Evolutionary conservation across 306 rosid species (phyloP).

Genomic region (Lathyrus oleraceus): DNA sequence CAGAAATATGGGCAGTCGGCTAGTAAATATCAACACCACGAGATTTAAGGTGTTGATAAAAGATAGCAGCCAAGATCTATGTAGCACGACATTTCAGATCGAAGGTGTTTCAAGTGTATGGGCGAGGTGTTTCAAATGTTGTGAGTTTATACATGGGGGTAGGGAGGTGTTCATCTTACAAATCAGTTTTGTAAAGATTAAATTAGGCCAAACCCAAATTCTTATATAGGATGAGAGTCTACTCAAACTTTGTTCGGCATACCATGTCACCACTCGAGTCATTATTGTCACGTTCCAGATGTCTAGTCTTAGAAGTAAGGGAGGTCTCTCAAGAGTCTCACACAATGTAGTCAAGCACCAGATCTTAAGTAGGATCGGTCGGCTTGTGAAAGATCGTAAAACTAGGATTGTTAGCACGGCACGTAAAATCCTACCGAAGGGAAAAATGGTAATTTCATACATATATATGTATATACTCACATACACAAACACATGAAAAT

Average conservation of each 20-base stretch:
- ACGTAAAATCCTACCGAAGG: no score
- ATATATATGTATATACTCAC: no score
- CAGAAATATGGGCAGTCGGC: neutral
- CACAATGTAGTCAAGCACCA: no score
- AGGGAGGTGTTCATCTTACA: neutral
- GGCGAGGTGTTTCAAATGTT: neutral
- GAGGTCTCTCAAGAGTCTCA: neutral
- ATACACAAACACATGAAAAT: no score
- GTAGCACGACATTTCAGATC: neutral
- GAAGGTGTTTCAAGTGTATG: neutral
- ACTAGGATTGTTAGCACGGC: no score
- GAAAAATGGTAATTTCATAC: no score
- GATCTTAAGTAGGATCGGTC: no score
- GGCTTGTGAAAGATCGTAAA: no score
- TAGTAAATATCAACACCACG: slow-evolving; percentile 15
- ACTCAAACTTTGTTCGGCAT: neutral
- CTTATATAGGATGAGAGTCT: neutral
- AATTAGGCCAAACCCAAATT: neutral
- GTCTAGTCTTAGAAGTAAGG: neutral
- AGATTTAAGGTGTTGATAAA: neutral
- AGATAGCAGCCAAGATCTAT: neutral
- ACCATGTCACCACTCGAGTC: neutral
- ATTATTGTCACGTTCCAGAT: neutral
- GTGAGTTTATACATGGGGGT: neutral
- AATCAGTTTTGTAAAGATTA: neutral